Evolutionary conservation across 2,329 filamentous ascomycete species (phyloP).

Genomic region (Periglandula ipomoeae): DNA sequence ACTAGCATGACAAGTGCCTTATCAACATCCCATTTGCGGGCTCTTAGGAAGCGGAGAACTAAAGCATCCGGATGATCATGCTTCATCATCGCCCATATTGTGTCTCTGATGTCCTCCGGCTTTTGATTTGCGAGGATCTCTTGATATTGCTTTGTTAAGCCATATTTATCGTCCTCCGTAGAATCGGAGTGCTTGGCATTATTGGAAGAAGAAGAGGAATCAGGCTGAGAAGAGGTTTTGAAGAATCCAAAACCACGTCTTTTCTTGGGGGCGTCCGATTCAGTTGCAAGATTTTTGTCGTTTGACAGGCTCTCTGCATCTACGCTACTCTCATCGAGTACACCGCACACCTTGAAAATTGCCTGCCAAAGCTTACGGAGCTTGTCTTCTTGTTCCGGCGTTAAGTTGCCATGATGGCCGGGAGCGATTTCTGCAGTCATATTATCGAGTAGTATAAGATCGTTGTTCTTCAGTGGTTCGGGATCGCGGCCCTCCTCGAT

Average conservation of each 20-base stretch:
- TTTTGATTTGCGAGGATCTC: conserved; percentile 68
- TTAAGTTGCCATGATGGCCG: conserved; percentile 78
- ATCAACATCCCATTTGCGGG: conserved; percentile 93
- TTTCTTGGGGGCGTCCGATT: conserved; percentile 59
- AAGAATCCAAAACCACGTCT: conserved; percentile 60
- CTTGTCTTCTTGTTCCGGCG: conserved; percentile 81
- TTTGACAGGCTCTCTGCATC: conserved; percentile 11
- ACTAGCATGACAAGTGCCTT: conserved; percentile 91
- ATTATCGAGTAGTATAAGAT: conserved; percentile 7
- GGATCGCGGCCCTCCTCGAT: not conserved
- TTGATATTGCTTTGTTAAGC: conserved; percentile 77
- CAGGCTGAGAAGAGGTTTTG: conserved; percentile 35
- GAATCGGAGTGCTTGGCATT: conserved; percentile 30
- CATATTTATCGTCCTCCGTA: conserved; percentile 80
- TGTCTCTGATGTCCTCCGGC: conserved; percentile 67
- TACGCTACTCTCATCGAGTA: conserved; percentile 26
- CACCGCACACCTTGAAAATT: conserved; percentile 66
- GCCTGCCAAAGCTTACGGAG: conserved; percentile 78
- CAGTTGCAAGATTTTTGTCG: conserved; percentile 10
- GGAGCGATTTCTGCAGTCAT: conserved; percentile 42
- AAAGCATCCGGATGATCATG: conserved; percentile 87
- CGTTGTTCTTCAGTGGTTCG: not conserved
- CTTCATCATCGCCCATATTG: conserved; percentile 93
- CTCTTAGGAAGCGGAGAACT: conserved; percentile 71
- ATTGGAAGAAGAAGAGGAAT: conserved; percentile 22